Evolutionary conservation across 2,329 filamentous ascomycete species (phyloP), one percentile per base, ranked within the genome.

Genomic region (Bipolaris bicolor): DNA sequence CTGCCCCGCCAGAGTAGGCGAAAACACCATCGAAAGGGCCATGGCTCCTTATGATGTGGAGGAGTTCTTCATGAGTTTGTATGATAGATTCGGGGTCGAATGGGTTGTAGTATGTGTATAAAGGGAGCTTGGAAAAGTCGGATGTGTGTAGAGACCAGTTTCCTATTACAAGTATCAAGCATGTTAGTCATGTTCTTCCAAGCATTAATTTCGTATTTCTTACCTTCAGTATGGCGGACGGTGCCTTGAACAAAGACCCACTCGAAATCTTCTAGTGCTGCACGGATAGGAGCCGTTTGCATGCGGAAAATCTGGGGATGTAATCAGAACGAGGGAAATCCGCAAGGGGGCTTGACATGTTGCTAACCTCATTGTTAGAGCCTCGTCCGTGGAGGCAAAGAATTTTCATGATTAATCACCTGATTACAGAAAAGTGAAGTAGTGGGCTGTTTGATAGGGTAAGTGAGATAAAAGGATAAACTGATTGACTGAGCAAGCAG

Each of bases 151-250:
- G 18, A 5, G 46, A 48, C 31, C 46, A 48, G 33, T 48, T 48
- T 37, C 46, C 46, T 48, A 16, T 16, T 26, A n/a, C 24, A 37
- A 13, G 24, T 0, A 26, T 24, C 15, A 6, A 37, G 16, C 11
- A 4, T 26, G 46, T 48, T 11, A 48, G 11, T 18, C 3, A 24
- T 48, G 20, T n/a, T 22, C 20, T 29, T 48, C n/a, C 13, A 13
- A 13, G 16, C 7, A 37, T 18, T 15, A 2, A 2, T 13, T 16
- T 3, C n/a, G 5, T n/a, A 6, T 39, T n/a, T 26, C 46, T 39
- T 37, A 48, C 46, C 46, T 48, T 48, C 46, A 7, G 46, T 48
- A 13, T 48, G 46, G 46, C 46, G 46, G 20, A 48, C 46, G 7
- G 46, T 48, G 7, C 46, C 46, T 26, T 48, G 46, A 5, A 48